phyloP scores from a whole-genome alignment of 345 rosid species.

The Iberis pinnata region DNA sequence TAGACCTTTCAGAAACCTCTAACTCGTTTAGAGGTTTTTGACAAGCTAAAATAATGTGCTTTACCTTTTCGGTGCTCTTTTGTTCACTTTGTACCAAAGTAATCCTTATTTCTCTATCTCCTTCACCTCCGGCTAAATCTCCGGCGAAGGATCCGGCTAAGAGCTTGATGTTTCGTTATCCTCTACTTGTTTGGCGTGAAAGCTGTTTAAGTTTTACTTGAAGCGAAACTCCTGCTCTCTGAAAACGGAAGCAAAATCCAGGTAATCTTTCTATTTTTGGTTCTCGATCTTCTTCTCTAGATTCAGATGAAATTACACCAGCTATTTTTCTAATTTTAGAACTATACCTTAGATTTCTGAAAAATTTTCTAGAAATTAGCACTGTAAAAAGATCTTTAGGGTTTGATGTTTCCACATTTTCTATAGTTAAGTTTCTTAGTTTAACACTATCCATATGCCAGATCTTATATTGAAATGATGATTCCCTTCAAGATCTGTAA shows the following conservation, averaged over 20 bases:
- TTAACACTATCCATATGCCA: neutral
- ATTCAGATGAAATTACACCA: neutral
- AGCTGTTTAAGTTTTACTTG: slow-evolving; percentile 13
- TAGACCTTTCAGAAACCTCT: neutral
- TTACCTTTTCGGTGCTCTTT: slow-evolving; percentile 8
- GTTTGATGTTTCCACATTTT: slow-evolving; percentile 12
- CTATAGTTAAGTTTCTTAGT: slow-evolving; percentile 3
- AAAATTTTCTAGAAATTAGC: neutral
- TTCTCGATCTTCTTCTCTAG: slow-evolving; percentile 9
- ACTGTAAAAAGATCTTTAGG: slow-evolving; percentile 12
- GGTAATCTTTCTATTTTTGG: slow-evolving; percentile 17
- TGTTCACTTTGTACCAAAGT: slow-evolving; percentile 17
- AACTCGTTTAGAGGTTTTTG: neutral
- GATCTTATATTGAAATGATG: neutral
- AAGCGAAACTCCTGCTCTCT: slow-evolving; percentile 4
- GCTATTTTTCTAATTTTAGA: neutral
- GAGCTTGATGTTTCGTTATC: slow-evolving; percentile 15
- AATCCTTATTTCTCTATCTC: slow-evolving; percentile 14
- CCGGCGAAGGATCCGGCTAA: slow-evolving; percentile 23
- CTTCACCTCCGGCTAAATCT: slow-evolving; percentile 23
- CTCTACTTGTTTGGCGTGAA: slow-evolving; percentile 22
- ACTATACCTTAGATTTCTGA: neutral
- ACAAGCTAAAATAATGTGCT: slow-evolving; percentile 7
- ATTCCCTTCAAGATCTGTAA: slow-evolving; percentile 12
- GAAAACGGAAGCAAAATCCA: slow-evolving; percentile 4